Base-by-base conservation (phyloP, 2,329 filamentous ascomycete species). In the Alternaria solani region DNA sequence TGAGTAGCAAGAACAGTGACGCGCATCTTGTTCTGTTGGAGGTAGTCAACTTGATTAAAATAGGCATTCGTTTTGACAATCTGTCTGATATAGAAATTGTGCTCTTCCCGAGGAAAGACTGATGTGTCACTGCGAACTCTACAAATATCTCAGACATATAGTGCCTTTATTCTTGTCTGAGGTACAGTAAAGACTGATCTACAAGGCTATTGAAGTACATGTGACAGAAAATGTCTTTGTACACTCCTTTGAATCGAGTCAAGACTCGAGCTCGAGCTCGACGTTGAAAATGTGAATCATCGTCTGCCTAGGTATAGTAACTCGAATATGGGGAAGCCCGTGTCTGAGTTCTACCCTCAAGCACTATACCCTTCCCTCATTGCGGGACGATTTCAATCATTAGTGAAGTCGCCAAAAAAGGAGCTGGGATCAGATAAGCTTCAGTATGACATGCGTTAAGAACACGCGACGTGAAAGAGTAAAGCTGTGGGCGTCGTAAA, bases 141-240 rank as follows among this genome's bases (percentile, higher is more conserved):
- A 51, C 23, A 16, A 5, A 38, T 41, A 16, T 18, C n/a, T 18
- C 9, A 30, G 23, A 51, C 36, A 20, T 32, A 12, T 26, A 11
- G n/a, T 25, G 20, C 18, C 25, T 51, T 51, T 51, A 34, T 51
- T 16, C 34, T 26, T 51, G 34, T 51, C 41, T 25, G 46, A 38
- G 4, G 25, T 11, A 26, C 16, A 5, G 36, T 30, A 51, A 12
- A 26, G 16, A 51, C 14, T 41, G 32, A 16, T n/a, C 18, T 30
- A 23, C n/a, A 12, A 14, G 34, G n/a, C 36, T 51, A 34, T 14
- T 51, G 34, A 51, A 51, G 25, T 34, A 41, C 12, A 41, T 51
- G 26, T 51, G 30, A 51, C 41, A 51, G 49, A 30, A 16, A 14
- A 36, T 26, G n/a, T 16, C 49, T 51, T 51, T 51, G 34, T 51